phyloP scores from a whole-genome alignment of 1,284 basidiomycete genomes.

The Boletus smithii region DNA sequence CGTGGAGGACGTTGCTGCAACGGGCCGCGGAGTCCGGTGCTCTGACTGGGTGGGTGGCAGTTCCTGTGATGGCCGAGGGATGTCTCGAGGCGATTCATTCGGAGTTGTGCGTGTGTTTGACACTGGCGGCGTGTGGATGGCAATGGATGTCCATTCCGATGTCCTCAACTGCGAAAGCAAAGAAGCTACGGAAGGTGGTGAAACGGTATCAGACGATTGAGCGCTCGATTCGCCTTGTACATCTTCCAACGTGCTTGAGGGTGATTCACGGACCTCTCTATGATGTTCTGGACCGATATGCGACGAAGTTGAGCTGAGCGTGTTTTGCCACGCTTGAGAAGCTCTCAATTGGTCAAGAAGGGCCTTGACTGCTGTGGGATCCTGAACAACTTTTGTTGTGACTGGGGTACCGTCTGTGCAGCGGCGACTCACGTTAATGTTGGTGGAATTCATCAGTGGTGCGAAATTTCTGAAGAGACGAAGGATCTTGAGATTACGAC shows the following conservation, averaged over 20 bases:
- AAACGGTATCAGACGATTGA: constrained; percentile 6
- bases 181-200: constrained; percentile 49
- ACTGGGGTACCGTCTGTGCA: neutral
- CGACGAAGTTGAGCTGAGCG: too few relatives aligned
- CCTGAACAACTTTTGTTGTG: constrained; percentile 27
- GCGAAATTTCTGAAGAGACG: too few relatives aligned
- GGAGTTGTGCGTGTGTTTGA: constrained; percentile 8
- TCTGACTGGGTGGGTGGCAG: constrained; percentile 4
- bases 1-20: constrained; percentile 10
- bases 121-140: constrained; percentile 12
- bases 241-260: constrained; percentile 6
- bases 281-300: too few relatives aligned
- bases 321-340: constrained; percentile 65
- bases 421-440: constrained; percentile 45
- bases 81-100: constrained; percentile 6
- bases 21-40: constrained; percentile 13
- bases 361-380: constrained; percentile 59
- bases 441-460: constrained; percentile 34
- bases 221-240: constrained; percentile 8
- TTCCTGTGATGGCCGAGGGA: constrained; percentile 16
- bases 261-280: constrained; percentile 6
- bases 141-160: constrained; percentile 19
- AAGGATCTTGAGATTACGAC: too few relatives aligned
- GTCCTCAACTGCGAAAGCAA: constrained; percentile 64
- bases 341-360: constrained; percentile 60